These are phyloP conservation scores for Plasmodium coatneyi DNA, from an alignment of 169 alveolate genomes.

Conservation along the genomic window DNA sequence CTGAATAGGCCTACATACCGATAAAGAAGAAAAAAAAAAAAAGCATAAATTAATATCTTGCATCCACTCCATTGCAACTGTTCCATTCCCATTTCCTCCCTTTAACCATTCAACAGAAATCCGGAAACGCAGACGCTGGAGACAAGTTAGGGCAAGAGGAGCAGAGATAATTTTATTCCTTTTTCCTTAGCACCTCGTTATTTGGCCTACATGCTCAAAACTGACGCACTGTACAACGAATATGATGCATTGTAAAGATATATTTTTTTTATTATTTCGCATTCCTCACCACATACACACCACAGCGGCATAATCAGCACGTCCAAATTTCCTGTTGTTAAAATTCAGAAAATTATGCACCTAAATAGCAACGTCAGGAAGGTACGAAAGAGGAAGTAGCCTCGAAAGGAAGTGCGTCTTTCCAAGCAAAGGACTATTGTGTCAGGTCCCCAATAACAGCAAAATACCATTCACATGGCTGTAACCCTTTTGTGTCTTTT, in stretches of 20 bases:
- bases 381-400: not conserved
- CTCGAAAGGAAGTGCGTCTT: not conserved
- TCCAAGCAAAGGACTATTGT: not conserved
- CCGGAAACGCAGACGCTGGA: not conserved
- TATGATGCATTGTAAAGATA: not conserved
- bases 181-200: not conserved
- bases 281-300: not conserved
- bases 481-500: not conserved
- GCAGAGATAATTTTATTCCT: not conserved
- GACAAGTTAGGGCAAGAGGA: slow-evolving; percentile 16
- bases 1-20: not conserved
- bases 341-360: slow-evolving; percentile 68
- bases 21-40: not conserved
- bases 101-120: slow-evolving; percentile 24
- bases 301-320: slow-evolving; percentile 9
- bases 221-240: not conserved
- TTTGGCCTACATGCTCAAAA: not conserved
- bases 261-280: not conserved
- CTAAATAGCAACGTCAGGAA: slow-evolving; percentile 33
- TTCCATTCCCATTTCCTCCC: not conserved
- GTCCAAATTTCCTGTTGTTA: slow-evolving; percentile 32
- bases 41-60: not conserved
- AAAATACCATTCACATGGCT: not conserved
- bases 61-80: not conserved
- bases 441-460: not conserved